Evolutionary conservation across 306 rosid genomes (phyloP).

Genomic region (Trifolium repens): DNA sequence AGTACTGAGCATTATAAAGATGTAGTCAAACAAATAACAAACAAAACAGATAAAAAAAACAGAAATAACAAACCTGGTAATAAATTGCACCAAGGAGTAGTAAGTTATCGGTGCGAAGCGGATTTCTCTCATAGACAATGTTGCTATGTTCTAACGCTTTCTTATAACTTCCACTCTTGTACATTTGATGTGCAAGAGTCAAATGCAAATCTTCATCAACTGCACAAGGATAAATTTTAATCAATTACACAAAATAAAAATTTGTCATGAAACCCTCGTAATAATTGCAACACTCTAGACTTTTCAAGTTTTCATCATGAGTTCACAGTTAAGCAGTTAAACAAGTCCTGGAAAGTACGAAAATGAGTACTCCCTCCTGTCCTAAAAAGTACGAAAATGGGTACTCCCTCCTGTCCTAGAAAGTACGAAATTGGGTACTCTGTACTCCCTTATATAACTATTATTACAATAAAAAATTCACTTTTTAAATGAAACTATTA

Average conservation of each 20-base stretch:
- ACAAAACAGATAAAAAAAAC: slow-evolving; percentile 9
- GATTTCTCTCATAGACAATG: slow-evolving; percentile 78
- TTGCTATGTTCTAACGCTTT: slow-evolving; percentile 90
- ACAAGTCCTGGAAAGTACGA: not conserved
- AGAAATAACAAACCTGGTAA: slow-evolving; percentile 74
- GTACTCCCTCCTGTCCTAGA: not conserved
- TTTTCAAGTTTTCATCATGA: not conserved
- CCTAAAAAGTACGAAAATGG: not conserved
- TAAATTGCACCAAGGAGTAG: slow-evolving; percentile 93
- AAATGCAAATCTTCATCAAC: slow-evolving; percentile 91
- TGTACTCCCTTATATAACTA: not conserved
- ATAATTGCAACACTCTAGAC: not conserved
- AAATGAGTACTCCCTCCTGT: not conserved
- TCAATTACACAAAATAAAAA: not conserved
- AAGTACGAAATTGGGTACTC: not conserved
- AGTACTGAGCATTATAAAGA: not conserved
- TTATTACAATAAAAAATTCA: too few species aligned
- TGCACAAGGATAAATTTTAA: slow-evolving; percentile 35
- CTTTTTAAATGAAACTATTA: too few species aligned
- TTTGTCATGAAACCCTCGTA: not conserved
- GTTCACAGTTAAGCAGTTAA: too few species aligned
- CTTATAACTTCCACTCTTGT: slow-evolving; percentile 82
- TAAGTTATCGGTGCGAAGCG: slow-evolving; percentile 88
- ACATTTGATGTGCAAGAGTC: slow-evolving; percentile 89
- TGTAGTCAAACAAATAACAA: not conserved